phyloP scores from a whole-genome alignment of 176 grass and related monocot genomes.

The Aechmea fasciata region DNA sequence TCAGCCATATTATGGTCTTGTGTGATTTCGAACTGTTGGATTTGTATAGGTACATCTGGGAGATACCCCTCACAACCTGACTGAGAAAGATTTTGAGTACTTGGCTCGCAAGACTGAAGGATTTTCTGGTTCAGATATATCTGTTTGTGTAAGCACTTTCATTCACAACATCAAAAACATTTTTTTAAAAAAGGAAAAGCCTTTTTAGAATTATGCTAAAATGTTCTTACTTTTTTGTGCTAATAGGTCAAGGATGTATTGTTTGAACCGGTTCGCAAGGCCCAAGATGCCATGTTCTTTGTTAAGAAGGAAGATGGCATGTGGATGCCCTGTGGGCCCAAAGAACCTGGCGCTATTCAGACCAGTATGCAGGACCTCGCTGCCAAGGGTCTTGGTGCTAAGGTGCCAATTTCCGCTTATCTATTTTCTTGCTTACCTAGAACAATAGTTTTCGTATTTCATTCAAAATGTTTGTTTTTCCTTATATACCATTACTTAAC shows the following conservation, averaged over 20 bases:
- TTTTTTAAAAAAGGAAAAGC: neutral
- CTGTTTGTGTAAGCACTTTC: conserved; percentile 74
- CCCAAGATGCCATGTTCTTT: conserved; percentile 98
- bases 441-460: too few species aligned
- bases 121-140: conserved; percentile 89
- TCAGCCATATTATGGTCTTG: neutral
- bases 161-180: neutral
- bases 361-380: conserved; percentile 89
- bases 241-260: conserved; percentile 90
- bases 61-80: conserved; percentile 81
- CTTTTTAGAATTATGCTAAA: too few species aligned
- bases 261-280: conserved; percentile 90
- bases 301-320: conserved; percentile 41
- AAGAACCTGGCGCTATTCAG: conserved; percentile 59
- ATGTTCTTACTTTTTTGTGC: conserved; percentile 3
- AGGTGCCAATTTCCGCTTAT: conserved; percentile 30
- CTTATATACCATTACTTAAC: neutral
- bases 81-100: conserved; percentile 79
- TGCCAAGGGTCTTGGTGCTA: conserved; percentile 53
- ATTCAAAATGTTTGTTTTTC: too few species aligned
- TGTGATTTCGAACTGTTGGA: too few species aligned
- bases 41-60: conserved; percentile 73
- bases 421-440: too few species aligned
- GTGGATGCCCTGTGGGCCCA: conserved; percentile 90
- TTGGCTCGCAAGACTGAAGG: conserved; percentile 73